Percentiles rank a stretch among this genome's conserved stretches.
Conservation (phyloP, 2,329 filamentous ascomycete species). For the Pseudogymnoascus sp. region DNA sequence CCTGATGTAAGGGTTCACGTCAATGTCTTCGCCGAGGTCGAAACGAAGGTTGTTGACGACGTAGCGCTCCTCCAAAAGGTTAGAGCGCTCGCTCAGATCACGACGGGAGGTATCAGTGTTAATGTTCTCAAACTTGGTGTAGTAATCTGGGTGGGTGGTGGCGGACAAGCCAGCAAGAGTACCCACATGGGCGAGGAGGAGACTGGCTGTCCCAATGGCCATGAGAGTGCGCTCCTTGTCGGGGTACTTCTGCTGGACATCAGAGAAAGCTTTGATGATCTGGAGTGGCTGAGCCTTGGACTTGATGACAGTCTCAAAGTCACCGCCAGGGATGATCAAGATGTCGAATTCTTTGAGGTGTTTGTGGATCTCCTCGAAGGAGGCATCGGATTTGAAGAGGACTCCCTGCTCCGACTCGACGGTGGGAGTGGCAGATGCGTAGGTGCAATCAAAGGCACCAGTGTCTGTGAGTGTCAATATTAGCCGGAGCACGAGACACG, state of each 20-base stretch:
- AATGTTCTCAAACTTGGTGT: slow-evolving; percentile 73
- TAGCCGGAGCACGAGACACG: not conserved
- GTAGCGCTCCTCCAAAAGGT: slow-evolving; percentile 77
- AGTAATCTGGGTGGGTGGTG: slow-evolving; percentile 73
- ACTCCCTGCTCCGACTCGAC: slow-evolving; percentile 54
- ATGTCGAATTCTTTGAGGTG: slow-evolving; percentile 56
- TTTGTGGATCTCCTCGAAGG: slow-evolving; percentile 67
- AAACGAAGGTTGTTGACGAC: slow-evolving; percentile 89
- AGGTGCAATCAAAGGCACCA: slow-evolving; percentile 23
- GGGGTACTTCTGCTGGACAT: slow-evolving; percentile 72
- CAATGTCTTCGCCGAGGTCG: slow-evolving; percentile 67
- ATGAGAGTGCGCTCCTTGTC: slow-evolving; percentile 72
- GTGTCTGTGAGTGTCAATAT: slow-evolving; percentile 17
- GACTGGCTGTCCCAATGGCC: slow-evolving; percentile 69
- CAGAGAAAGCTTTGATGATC: slow-evolving; percentile 67
- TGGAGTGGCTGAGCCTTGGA: slow-evolving; percentile 59
- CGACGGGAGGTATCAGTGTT: slow-evolving; percentile 66
- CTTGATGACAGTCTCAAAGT: slow-evolving; percentile 53
- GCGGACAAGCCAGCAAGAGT: slow-evolving; percentile 71
- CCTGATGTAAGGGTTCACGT: slow-evolving; percentile 77
- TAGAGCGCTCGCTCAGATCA: slow-evolving; percentile 67
- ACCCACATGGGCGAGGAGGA: slow-evolving; percentile 68
- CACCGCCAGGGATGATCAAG: slow-evolving; percentile 67
- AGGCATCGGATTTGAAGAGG: slow-evolving; percentile 64
- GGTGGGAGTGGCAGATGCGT: slow-evolving; percentile 40